phyloP scores from a whole-genome alignment of 257 asterid genomes.

The Solanum medicagineum region DNA sequence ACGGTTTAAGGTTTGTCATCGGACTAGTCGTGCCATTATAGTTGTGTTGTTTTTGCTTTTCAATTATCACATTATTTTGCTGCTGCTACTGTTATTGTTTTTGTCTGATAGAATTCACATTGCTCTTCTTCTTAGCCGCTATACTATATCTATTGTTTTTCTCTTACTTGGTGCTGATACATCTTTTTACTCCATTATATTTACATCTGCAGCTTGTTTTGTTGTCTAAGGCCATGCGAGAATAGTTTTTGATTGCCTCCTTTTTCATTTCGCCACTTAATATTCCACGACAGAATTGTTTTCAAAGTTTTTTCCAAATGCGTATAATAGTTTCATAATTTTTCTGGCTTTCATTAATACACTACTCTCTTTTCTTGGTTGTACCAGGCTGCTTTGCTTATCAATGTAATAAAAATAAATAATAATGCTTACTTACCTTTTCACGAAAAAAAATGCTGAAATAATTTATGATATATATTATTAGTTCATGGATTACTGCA shows the following conservation, averaged over 20 bases:
- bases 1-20: no score
- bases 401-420: not conserved
- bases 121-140: no score
- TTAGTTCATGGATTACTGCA: not conserved
- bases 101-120: no score
- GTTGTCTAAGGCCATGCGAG: not conserved
- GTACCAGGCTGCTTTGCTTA: not conserved
- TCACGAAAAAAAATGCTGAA: not conserved
- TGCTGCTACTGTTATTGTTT: no score
- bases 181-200: not conserved
- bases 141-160: no score
- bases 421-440: not conserved
- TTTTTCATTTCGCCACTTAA: not conserved
- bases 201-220: not conserved
- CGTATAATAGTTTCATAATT: not conserved
- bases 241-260: not conserved
- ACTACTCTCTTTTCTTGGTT: not conserved
- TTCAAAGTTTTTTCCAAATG: not conserved
- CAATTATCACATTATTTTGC: no score
- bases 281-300: not conserved
- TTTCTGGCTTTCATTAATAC: not conserved
- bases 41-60: no score
- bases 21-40: no score
- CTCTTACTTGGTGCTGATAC: no score
- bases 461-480: not conserved